Conservation (phyloP, 345 rosid genomes). For the Erodium maritimum region DNA sequence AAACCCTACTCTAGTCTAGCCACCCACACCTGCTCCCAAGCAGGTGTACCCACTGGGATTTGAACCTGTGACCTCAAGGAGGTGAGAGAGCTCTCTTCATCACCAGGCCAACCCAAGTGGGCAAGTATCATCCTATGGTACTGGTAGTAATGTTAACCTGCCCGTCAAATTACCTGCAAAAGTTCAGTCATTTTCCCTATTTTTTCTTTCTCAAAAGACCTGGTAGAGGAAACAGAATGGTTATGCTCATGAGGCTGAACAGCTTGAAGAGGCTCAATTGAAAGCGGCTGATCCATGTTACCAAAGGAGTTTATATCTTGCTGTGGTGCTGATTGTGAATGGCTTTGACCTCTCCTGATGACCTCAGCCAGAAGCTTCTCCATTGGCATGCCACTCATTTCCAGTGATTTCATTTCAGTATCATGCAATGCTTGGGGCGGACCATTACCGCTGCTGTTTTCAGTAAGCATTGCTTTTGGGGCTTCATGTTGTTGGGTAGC, state of each 20-base stretch:
- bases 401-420: background rate
- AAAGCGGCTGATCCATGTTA: background rate
- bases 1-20: too few species aligned
- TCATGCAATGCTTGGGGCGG: constrained; percentile 1
- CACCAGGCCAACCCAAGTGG: background rate
- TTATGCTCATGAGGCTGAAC: background rate
- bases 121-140: too few species aligned
- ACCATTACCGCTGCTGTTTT: background rate
- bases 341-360: background rate
- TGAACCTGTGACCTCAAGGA: too few species aligned
- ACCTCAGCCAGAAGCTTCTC: constrained; percentile 8
- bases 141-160: background rate
- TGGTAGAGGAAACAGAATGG: background rate
- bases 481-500: background rate
- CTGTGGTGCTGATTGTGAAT: background rate
- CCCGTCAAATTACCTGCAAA: constrained; percentile 4
- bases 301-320: background rate
- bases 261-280: constrained; percentile 3
- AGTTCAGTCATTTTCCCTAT: constrained; percentile 9
- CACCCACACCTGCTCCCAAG: too few species aligned
- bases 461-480: background rate
- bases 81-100: background rate
- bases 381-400: background rate
- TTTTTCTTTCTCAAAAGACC: background rate
- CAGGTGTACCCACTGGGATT: too few species aligned